A percentile compares a stretch with the other conserved stretches of the same genome.
These are phyloP conservation scores for Exophiala viscosa DNA, from an alignment of 2,329 filamentous ascomycete species.

Conservation along the genomic window DNA sequence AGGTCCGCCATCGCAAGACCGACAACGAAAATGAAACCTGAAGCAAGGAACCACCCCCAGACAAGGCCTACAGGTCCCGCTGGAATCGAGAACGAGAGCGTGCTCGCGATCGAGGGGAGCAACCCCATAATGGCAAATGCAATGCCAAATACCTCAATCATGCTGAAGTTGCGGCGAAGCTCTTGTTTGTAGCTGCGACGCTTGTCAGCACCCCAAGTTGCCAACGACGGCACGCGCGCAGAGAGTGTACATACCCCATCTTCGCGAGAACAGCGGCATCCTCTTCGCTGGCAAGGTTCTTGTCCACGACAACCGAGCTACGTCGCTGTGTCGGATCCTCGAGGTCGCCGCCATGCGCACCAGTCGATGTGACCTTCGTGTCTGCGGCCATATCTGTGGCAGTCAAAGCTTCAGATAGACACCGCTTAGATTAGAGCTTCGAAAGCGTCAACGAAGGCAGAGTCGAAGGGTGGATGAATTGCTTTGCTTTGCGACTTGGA, in stretches of 20 bases:
- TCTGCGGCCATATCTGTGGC: background rate
- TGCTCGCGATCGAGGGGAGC: constrained; percentile 59
- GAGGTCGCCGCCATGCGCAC: background rate
- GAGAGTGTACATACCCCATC: constrained; percentile 15
- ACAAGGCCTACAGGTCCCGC: constrained; percentile 60
- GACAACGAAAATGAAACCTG: constrained; percentile 56
- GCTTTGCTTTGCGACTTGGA: too few relatives aligned
- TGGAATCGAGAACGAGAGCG: constrained; percentile 56
- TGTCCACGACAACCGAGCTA: constrained; percentile 20
- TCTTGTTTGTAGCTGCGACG: constrained; percentile 54
- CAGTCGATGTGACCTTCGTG: background rate
- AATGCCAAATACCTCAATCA: constrained; percentile 60
- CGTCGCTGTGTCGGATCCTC: constrained; percentile 9
- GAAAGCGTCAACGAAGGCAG: too few relatives aligned
- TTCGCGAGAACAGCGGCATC: constrained; percentile 42
- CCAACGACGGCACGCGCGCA: background rate
- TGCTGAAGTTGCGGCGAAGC: constrained; percentile 58
- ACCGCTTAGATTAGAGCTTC: too few relatives aligned
- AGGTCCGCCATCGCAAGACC: constrained; percentile 55
- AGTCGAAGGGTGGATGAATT: too few relatives aligned
- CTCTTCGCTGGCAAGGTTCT: constrained; percentile 30
- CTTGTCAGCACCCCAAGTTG: background rate
- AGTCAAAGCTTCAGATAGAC: too few relatives aligned
- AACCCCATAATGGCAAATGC: constrained; percentile 61
- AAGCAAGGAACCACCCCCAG: constrained; percentile 60